These are phyloP conservation scores for Pythium phragmitis DNA, from an alignment of 352 stramenopile species.

Conservation along the genomic window DNA sequence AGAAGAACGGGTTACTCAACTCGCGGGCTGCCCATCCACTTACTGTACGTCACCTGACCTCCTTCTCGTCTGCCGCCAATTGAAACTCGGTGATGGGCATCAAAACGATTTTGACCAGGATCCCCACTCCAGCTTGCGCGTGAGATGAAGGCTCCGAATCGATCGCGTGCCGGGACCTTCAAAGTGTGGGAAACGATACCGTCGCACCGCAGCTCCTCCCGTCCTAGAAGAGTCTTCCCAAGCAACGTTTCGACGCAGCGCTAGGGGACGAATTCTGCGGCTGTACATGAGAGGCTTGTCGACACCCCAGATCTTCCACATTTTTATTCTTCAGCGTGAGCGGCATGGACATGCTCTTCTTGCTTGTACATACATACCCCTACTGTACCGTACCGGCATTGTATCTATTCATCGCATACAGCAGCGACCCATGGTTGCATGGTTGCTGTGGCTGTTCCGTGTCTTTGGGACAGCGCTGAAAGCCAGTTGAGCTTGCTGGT, in stretches of 20 bases:
- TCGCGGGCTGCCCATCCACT: not conserved
- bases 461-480: not conserved
- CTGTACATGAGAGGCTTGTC: not conserved
- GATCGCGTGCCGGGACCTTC: no score
- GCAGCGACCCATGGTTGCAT: no score
- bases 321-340: not conserved
- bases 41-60: not conserved
- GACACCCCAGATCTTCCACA: slow-evolving; percentile 2
- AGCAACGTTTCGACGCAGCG: no score
- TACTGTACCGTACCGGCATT: not conserved
- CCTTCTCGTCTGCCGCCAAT: not conserved
- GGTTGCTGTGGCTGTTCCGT: not conserved
- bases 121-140: not conserved
- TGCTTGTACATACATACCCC: not conserved
- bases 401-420: not conserved
- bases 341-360: not conserved
- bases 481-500: not conserved
- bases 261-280: no score
- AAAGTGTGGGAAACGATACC: slow-evolving; percentile 4
- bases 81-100: not conserved
- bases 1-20: not conserved
- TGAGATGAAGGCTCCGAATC: no score
- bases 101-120: not conserved
- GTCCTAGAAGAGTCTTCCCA: no score
- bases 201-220: no score